Evolutionary conservation across 2,329 filamentous ascomycete genomes (phyloP).

Genomic region (Didymella segeticola): DNA sequence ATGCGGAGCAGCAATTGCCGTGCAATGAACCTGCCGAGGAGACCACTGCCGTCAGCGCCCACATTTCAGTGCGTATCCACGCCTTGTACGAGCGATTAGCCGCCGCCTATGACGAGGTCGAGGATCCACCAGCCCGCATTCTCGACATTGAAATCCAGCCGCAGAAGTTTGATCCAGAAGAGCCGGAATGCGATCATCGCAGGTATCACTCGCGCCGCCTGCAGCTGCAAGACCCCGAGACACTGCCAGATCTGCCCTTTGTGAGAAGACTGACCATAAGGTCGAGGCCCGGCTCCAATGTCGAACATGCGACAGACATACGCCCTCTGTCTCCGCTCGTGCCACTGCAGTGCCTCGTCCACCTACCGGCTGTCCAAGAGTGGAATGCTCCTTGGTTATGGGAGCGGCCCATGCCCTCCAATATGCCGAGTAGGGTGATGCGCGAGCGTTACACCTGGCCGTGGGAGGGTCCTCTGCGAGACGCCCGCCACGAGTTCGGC

Average conservation of each 20-base stretch:
- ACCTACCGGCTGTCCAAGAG: constrained; percentile 13
- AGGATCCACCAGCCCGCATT: constrained; percentile 18
- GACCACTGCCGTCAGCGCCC: constrained; percentile 15
- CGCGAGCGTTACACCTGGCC: constrained; percentile 19
- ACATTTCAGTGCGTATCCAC: constrained; percentile 17
- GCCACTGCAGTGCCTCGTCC: constrained; percentile 20
- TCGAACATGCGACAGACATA: constrained; percentile 15
- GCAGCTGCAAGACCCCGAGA: constrained; percentile 16
- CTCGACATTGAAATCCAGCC: constrained; percentile 12
- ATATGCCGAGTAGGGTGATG: constrained; percentile 17
- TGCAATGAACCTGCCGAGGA: constrained; percentile 21
- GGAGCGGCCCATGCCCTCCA: constrained; percentile 19
- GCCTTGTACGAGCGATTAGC: constrained; percentile 14
- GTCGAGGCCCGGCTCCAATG: constrained; percentile 1
- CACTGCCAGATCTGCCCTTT: constrained; percentile 18
- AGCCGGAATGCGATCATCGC: constrained; percentile 13
- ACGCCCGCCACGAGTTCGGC: constrained; percentile 23
- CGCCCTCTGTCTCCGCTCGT: constrained; percentile 22
- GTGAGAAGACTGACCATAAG: constrained; percentile 10
- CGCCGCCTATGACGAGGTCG: constrained; percentile 1
- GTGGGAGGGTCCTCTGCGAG: constrained; percentile 20
- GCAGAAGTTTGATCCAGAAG: constrained; percentile 14
- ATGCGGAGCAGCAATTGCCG: constrained; percentile 6
- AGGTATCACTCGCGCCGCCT: constrained; percentile 20
- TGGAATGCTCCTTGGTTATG: constrained; percentile 20